Base-by-base conservation (phyloP, 139 green algal genomes). In the Picocystis salinarum region DNA sequence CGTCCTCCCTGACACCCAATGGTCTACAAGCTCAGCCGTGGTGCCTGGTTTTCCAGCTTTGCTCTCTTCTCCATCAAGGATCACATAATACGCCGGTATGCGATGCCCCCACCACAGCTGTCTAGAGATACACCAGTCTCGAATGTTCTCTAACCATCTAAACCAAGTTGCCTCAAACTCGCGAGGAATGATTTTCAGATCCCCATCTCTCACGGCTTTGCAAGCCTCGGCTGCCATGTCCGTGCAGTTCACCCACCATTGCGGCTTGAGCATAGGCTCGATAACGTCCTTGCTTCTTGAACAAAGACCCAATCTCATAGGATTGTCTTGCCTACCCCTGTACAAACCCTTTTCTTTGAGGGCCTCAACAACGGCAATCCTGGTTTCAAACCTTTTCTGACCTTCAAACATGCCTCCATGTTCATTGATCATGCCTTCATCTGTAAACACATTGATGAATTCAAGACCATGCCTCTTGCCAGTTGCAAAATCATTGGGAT, bases 281-380 rank as follows among this genome's bases (percentile, higher is more conserved):
- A 98, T 95, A n/a, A 98, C 83, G 66, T 98, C 88, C 62, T 87
- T 85, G 66, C 61, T 79, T 30, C 82, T 67, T 27, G 64, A 82
- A 76, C 86, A 95, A 23, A 96, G 53, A 11, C 79, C 80, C 34
- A 96, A 65, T n/a, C 41, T 48, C 87, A 97, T 97, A 20, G 71
- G 61, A 66, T 97, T 97, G 65, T 85, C 73, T 3, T 50, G 42
- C 15, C 53, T 71, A 37, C 81, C 83, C 20, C 79, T 60, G 45
- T 45, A 61, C 26, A 59, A 19, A 12, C 56, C 59, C 48, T 46
- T 44, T 45, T 64, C 67, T 58, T 90, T 66, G 7, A 98, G 58
- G 31, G 71, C 77, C 27, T 85, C 63, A 30, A 85, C 66, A n/a
- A 99, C 64, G 0, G 67, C 75, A 23, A 68, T 42, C 36, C 88